phyloP scores from a whole-genome alignment of 2,329 filamentous ascomycete genomes.

The Colletotrichum magnum region DNA sequence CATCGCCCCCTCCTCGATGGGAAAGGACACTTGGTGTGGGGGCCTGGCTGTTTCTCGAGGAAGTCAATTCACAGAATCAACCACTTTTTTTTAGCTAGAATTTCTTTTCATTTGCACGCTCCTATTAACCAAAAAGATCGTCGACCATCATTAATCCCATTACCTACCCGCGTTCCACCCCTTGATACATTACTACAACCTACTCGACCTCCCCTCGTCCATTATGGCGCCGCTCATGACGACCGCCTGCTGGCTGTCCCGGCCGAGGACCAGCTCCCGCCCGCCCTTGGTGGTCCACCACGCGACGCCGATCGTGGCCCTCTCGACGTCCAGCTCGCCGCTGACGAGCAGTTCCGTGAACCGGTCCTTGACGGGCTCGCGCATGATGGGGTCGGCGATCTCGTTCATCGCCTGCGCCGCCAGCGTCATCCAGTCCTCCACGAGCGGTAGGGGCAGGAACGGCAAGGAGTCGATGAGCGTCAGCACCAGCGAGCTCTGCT shows the following conservation, averaged over 20 bases:
- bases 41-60: too few species aligned
- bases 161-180: neutral
- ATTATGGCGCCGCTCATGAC: constrained; percentile 71
- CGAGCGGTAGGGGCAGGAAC: constrained; percentile 75
- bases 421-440: constrained; percentile 86
- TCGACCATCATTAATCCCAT: neutral
- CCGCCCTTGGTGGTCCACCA: constrained; percentile 83
- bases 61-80: too few species aligned
- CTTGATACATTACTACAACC: constrained; percentile 46
- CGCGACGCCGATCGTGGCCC: constrained; percentile 81
- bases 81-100: too few species aligned
- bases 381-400: constrained; percentile 73
- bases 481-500: constrained; percentile 83
- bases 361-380: constrained; percentile 75
- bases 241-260: constrained; percentile 40
- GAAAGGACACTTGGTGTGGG: too few species aligned
- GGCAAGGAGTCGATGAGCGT: constrained; percentile 86
- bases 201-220: constrained; percentile 50
- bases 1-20: too few species aligned
- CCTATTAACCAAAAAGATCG: neutral
- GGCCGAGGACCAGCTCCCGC: constrained; percentile 64
- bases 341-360: constrained; percentile 85
- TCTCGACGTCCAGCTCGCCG: constrained; percentile 91
- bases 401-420: constrained; percentile 77
- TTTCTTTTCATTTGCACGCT: too few species aligned